Evolutionary conservation across 805 yeast species (phyloP).

Genomic region (Sugiyamaella lignohabitans): DNA sequence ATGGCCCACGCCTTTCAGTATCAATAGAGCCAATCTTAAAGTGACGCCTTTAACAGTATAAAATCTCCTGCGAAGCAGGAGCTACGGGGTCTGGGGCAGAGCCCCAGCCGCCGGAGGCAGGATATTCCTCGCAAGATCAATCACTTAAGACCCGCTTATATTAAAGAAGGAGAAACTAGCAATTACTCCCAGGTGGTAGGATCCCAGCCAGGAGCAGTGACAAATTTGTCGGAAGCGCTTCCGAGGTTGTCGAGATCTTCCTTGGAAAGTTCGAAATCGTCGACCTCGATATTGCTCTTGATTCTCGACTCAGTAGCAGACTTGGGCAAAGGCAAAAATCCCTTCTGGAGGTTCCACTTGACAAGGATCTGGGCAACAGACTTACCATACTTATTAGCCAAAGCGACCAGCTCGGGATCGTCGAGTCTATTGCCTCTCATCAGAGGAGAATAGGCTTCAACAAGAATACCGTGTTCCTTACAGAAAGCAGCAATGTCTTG

Average conservation of each 20-base stretch:
- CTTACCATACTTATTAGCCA: slow-evolving; percentile 37
- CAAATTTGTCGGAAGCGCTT: background rate
- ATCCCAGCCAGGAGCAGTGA: slow-evolving; percentile 8
- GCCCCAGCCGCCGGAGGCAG: no score
- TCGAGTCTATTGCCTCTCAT: slow-evolving; percentile 52
- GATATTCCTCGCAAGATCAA: no score
- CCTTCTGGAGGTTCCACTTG: slow-evolving; percentile 45
- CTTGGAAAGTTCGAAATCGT: slow-evolving; percentile 34
- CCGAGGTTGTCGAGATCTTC: slow-evolving; percentile 25
- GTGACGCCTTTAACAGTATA: no score
- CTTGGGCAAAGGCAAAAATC: slow-evolving; percentile 66
- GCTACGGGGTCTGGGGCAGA: no score
- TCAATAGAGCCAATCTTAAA: no score
- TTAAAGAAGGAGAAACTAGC: no score
- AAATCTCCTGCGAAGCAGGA: no score
- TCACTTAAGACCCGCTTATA: no score
- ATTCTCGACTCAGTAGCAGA: slow-evolving; percentile 54
- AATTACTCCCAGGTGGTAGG: slow-evolving; percentile 8
- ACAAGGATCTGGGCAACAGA: slow-evolving; percentile 43
- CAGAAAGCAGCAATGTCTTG: slow-evolving; percentile 57
- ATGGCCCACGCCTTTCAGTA: no score
- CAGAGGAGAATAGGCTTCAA: slow-evolving; percentile 79
- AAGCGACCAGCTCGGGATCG: slow-evolving; percentile 30
- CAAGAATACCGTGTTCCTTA: slow-evolving; percentile 46
- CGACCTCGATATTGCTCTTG: slow-evolving; percentile 46